Percentiles rank a stretch among this genome's conserved stretches.
Evolutionary conservation across 306 rosid genomes (phyloP).

Genomic region (Arachis stenosperma): DNA sequence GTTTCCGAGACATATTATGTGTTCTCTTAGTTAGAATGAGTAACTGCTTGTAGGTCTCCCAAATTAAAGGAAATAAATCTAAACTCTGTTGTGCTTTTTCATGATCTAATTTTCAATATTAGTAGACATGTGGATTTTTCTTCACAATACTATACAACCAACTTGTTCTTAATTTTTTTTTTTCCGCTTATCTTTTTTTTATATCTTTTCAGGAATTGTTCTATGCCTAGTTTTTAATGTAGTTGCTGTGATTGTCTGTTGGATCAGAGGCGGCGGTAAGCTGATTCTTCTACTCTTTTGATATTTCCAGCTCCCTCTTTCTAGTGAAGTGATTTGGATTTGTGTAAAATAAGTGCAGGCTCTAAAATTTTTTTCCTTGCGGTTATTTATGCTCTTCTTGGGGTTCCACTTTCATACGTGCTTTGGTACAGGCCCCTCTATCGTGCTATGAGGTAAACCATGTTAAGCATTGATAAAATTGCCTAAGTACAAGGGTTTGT

Average conservation of each 20-base stretch:
- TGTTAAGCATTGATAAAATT: slow-evolving; percentile 13
- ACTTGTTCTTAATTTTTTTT: not conserved
- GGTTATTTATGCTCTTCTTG: slow-evolving; percentile 84
- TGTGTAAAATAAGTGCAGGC: slow-evolving; percentile 60
- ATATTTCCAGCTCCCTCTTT: slow-evolving; percentile 21
- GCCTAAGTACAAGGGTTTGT: slow-evolving; percentile 10
- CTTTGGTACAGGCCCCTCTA: slow-evolving; percentile 98
- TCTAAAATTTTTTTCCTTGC: slow-evolving; percentile 95
- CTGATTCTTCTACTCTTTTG: slow-evolving; percentile 28
- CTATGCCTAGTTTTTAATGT: slow-evolving; percentile 85
- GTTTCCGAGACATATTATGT: slow-evolving; percentile 13
- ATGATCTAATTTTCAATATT: not conserved
- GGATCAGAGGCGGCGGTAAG: slow-evolving; percentile 97
- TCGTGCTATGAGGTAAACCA: slow-evolving; percentile 88
- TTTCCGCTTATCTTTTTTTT: not conserved
- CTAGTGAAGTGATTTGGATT: slow-evolving; percentile 28
- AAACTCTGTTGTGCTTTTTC: not conserved
- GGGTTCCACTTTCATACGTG: slow-evolving; percentile 89
- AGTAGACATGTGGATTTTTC: not conserved
- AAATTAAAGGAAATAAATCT: not conserved
- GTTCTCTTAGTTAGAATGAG: slow-evolving; percentile 19
- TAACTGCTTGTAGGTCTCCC: slow-evolving; percentile 2
- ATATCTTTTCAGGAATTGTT: slow-evolving; percentile 75
- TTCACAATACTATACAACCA: not conserved
- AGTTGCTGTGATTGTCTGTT: slow-evolving; percentile 77